phyloP scores from a whole-genome alignment of 2,329 filamentous ascomycete genomes.

The Hawksworthiomyces lignivorus region DNA sequence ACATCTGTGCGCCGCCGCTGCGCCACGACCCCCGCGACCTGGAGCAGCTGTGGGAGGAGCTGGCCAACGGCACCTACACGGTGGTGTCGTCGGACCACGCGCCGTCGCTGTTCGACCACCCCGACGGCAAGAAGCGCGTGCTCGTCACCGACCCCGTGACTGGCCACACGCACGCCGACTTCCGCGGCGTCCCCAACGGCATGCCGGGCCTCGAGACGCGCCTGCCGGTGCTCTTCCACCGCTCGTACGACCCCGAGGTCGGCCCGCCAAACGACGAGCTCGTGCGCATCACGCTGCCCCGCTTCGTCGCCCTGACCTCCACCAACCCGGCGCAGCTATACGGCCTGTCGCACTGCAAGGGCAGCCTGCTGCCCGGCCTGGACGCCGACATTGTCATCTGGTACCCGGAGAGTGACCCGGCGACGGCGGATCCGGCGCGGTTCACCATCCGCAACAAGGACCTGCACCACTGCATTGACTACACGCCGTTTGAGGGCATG shows the following conservation, averaged over 20 bases:
- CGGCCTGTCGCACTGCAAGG: constrained; percentile 42
- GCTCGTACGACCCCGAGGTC: constrained; percentile 11
- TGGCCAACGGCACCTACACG: constrained; percentile 46
- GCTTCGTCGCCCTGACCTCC: constrained; percentile 46
- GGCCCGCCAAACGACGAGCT: constrained; percentile 13
- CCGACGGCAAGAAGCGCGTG: constrained; percentile 18
- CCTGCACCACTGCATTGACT: constrained; percentile 55
- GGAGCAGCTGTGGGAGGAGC: constrained; percentile 42
- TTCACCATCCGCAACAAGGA: constrained; percentile 32
- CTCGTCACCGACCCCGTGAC: background rate
- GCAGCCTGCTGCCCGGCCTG: constrained; percentile 38
- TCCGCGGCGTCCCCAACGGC: constrained; percentile 51
- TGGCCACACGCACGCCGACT: constrained; percentile 17
- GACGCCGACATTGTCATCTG: constrained; percentile 54
- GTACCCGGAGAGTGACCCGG: constrained; percentile 34
- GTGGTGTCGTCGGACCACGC: constrained; percentile 43
- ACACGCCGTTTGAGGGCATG: constrained; percentile 53
- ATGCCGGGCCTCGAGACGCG: constrained; percentile 50
- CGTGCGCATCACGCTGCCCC: constrained; percentile 33
- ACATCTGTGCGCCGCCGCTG: constrained; percentile 44
- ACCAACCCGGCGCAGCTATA: constrained; percentile 51
- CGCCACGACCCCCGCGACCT: constrained; percentile 35
- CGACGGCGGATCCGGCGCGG: background rate
- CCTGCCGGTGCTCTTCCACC: constrained; percentile 37
- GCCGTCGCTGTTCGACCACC: constrained; percentile 40